Base-by-base conservation (phyloP, 1,284 basidiomycete genomes). In the Melampsora medusae region DNA sequence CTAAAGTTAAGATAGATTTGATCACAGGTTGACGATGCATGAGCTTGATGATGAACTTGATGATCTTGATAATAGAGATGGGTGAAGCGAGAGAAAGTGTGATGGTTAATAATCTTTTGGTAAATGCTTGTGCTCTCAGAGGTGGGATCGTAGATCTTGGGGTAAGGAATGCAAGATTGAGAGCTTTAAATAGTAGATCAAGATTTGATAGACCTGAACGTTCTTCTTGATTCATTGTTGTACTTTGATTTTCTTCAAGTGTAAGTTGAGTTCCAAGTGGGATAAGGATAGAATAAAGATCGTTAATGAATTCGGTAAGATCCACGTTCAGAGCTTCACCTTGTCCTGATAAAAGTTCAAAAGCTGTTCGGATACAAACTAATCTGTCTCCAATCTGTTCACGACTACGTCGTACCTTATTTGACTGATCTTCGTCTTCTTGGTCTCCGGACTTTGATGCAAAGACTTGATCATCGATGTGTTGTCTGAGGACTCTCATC, bases 261-360 rank as follows among this genome's bases (percentile, higher is more conserved):
- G 65, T 46, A 56, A 79, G 78, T 35, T 77, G 78, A 68, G 49
- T 48, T 22, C 66, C 42, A 22, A 75, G 31, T 7, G 66, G 65
- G 28, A 75, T 33, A 6, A 75, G 66, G 14, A 75, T 49, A 48
- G 38, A 22, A 60, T 75, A 75, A 50, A 75, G 65, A 60, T 56
- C 65, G 25, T 88, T 88, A 81, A 94, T 87, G 82, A 99, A 95
- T 81, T 97, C 96, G 79, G 86, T 88, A 67, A 99, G 86, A 85
- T 99, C 97, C 81, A 99, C 91, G 81, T 96, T 95, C 80, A 99
- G 87, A 28, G 95, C 92, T 85, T 99, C 73, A 89, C 94, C 95
- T 88, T 99, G 97, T 14, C 96, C 97, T 19, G 91, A 91, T 60
- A 99, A 88, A 67, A 99, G 88, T 82, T 99, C 95, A 80, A 98